Conservation (phyloP, 495 filamentous ascomycete species). For the Cairneyella variabilis region DNA sequence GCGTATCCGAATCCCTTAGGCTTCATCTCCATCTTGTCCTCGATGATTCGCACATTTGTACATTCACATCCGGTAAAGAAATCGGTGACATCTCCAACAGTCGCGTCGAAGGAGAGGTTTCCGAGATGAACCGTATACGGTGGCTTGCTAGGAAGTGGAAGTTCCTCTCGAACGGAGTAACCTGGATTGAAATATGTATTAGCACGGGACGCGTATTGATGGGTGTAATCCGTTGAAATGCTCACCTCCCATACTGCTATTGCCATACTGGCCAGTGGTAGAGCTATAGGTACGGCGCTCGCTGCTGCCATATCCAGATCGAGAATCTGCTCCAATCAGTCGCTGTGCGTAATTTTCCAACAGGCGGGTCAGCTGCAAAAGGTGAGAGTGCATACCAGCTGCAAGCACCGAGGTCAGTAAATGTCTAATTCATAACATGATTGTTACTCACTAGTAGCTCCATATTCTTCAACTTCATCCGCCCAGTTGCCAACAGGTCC, state of each 20-base stretch:
- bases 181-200: constrained; percentile 33
- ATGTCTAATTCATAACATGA: not conserved
- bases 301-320: constrained; percentile 20
- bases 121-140: constrained; percentile 95
- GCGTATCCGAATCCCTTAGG: constrained; percentile 99
- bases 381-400: constrained; percentile 18
- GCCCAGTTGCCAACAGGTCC: constrained; percentile 99
- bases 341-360: not conserved
- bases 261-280: constrained; percentile 24
- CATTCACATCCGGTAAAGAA: constrained; percentile 84
- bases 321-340: constrained; percentile 24
- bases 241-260: constrained; percentile 21
- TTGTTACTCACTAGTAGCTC: too few species aligned
- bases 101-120: constrained; percentile 93
- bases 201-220: not conserved
- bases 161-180: constrained; percentile 70
- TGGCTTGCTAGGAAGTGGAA: constrained; percentile 84
- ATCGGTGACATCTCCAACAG: constrained; percentile 69
- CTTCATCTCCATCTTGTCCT: constrained; percentile 84
- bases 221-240: not conserved
- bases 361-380: not conserved
- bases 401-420: constrained; percentile 13
- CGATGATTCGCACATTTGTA: constrained; percentile 88
- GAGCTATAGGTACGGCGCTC: constrained; percentile 27
- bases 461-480: constrained; percentile 90